Percentiles rank a stretch among this genome's conserved stretches.
phyloP scores from a whole-genome alignment of 495 filamentous ascomycete species.

The Penicillium longicatenatum region DNA sequence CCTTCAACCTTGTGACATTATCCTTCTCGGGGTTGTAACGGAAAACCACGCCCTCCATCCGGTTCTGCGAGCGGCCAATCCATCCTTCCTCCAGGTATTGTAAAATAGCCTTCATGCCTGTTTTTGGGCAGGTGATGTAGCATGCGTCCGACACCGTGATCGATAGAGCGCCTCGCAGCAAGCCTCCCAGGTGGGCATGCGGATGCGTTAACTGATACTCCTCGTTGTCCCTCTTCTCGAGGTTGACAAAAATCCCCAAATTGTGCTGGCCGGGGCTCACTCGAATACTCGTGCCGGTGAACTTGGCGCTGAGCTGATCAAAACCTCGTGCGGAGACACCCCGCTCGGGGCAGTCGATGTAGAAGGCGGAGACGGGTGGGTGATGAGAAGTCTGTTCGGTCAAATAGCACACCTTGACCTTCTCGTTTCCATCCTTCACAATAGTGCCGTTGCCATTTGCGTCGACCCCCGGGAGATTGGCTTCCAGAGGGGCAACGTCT shows the following conservation, averaged over 20 bases:
- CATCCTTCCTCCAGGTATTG: slow-evolving; percentile 94
- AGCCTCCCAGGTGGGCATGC: slow-evolving; percentile 85
- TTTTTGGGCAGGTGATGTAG: slow-evolving; percentile 83
- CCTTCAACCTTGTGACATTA: slow-evolving; percentile 72
- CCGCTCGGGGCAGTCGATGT: slow-evolving; percentile 88
- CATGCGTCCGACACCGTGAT: slow-evolving; percentile 87
- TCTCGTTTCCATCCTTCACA: slow-evolving; percentile 45
- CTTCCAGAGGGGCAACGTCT: slow-evolving; percentile 57
- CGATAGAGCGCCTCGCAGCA: slow-evolving; percentile 78
- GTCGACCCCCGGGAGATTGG: slow-evolving; percentile 35
- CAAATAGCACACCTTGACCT: slow-evolving; percentile 81
- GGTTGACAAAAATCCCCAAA: slow-evolving; percentile 89
- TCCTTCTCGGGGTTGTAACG: slow-evolving; percentile 82
- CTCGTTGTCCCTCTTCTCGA: slow-evolving; percentile 78
- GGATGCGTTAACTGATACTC: slow-evolving; percentile 95
- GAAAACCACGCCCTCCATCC: slow-evolving; percentile 88
- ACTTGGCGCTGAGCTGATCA: slow-evolving; percentile 95
- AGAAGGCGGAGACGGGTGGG: slow-evolving; percentile 95
- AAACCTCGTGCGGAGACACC: slow-evolving; percentile 87
- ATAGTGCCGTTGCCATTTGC: slow-evolving; percentile 38
- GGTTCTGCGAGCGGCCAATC: slow-evolving; percentile 88
- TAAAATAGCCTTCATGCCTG: slow-evolving; percentile 84
- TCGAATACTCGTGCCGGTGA: slow-evolving; percentile 91
- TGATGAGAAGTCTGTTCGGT: slow-evolving; percentile 99
- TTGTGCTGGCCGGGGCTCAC: slow-evolving; percentile 93